A percentile compares a stretch with the other conserved stretches of the same genome.
phyloP scores from a whole-genome alignment of 2,329 filamentous ascomycete species.

The Alternaria tenuissima region DNA sequence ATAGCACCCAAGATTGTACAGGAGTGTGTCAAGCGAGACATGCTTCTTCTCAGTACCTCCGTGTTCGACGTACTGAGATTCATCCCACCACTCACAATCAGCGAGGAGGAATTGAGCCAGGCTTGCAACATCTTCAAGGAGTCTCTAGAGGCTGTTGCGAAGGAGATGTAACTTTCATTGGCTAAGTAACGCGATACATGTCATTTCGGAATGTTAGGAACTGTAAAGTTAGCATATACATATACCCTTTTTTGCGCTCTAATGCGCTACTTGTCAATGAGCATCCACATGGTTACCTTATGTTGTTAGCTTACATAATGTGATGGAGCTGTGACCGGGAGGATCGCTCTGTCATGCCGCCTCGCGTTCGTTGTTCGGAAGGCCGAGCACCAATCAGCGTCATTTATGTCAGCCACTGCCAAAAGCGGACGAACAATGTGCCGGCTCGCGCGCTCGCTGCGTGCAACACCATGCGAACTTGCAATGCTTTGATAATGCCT shows the following conservation, averaged over 20 bases:
- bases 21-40: conserved; percentile 39
- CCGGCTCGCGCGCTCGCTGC: conserved; percentile 6
- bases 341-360: background rate
- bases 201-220: background rate
- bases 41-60: conserved; percentile 42
- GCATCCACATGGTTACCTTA: background rate
- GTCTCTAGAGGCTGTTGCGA: conserved; percentile 36
- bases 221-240: background rate
- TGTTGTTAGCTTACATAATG: background rate
- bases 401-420: background rate
- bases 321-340: background rate
- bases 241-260: conserved; percentile 1
- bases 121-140: conserved; percentile 39
- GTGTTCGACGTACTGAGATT: conserved; percentile 42
- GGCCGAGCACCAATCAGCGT: conserved; percentile 10
- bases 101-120: conserved; percentile 35
- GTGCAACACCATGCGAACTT: background rate
- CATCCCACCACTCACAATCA: conserved; percentile 41
- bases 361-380: conserved; percentile 4
- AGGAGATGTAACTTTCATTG: conserved; percentile 25
- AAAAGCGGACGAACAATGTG: conserved; percentile 2
- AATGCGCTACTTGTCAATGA: background rate
- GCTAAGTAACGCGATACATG: background rate
- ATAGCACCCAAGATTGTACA: conserved; percentile 40
- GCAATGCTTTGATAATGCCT: background rate